Evolutionary conservation across 129 eudicot genomes (phyloP).

Genomic region (Calendula officinalis): DNA sequence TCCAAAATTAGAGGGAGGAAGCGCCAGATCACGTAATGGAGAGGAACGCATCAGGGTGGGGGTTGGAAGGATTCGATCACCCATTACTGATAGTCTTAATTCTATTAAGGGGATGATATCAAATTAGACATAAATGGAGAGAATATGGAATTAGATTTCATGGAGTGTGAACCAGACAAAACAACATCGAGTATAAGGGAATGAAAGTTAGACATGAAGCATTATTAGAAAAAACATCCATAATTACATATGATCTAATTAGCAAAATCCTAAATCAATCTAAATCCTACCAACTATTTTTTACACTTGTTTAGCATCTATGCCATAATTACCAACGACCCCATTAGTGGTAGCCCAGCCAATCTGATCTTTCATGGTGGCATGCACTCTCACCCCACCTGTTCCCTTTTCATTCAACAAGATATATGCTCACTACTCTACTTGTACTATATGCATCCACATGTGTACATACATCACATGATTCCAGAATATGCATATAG

Average conservation of each 20-base stretch:
- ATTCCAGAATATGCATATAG: neutral
- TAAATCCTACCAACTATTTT: conserved; percentile 33
- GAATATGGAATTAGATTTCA: conserved; percentile 26
- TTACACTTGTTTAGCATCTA: conserved; percentile 21
- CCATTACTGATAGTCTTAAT: neutral
- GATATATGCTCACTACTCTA: conserved; percentile 17
- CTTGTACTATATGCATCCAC: conserved; percentile 28
- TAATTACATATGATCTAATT: conserved; percentile 37
- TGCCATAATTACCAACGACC: conserved; percentile 28
- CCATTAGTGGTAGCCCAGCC: conserved; percentile 36
- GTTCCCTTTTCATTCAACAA: conserved; percentile 33
- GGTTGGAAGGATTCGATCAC: neutral
- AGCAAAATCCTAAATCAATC: conserved; percentile 35
- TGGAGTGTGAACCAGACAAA: conserved; percentile 36
- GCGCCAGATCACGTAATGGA: neutral
- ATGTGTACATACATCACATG: neutral
- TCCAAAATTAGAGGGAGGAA: too few relatives aligned
- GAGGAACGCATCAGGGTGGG: neutral
- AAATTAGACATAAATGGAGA: conserved; percentile 23
- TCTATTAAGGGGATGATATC: conserved; percentile 12
- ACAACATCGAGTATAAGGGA: conserved; percentile 34
- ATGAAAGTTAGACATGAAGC: conserved; percentile 37
- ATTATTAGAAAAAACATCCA: conserved; percentile 39
- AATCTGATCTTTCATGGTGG: conserved; percentile 39
- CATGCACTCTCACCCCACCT: conserved; percentile 35